phyloP scores from a whole-genome alignment of 176 grass and related monocot species.

The Musa acuminata region DNA sequence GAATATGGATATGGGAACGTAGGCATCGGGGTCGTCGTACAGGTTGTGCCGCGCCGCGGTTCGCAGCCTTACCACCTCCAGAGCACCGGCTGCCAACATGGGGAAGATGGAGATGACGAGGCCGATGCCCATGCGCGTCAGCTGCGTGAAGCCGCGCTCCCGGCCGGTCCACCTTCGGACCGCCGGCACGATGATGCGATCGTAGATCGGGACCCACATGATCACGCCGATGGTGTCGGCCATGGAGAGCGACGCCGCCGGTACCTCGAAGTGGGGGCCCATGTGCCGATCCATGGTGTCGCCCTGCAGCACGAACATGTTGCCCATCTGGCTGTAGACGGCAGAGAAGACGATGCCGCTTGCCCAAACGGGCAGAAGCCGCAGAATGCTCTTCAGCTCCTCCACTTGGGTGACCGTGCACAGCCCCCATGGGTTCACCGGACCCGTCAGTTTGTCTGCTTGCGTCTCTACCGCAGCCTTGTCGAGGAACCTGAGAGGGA shows the following conservation, averaged over 20 bases:
- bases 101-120: slow-evolving; percentile 1
- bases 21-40: not conserved
- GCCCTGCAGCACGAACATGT: slow-evolving; percentile 5
- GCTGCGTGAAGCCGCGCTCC: not conserved
- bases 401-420: slow-evolving; percentile 10
- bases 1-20: not conserved
- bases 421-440: not conserved
- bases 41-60: not conserved
- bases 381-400: slow-evolving; percentile 7
- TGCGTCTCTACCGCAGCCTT: slow-evolving; percentile 2
- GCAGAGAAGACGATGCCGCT: not conserved
- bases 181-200: not conserved
- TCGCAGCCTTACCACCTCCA: not conserved
- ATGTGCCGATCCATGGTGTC: slow-evolving; percentile 3
- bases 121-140: slow-evolving; percentile 5
- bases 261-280: not conserved
- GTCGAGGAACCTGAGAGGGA: not conserved
- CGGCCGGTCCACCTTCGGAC: not conserved
- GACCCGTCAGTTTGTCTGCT: not conserved
- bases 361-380: not conserved
- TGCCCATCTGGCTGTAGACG: slow-evolving; percentile 1
- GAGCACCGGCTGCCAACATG: not conserved
- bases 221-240: not conserved
- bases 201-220: not conserved
- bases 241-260: not conserved